Conservation (phyloP, 2,329 filamentous ascomycete genomes). For the Ascocoryne sarcoides region DNA sequence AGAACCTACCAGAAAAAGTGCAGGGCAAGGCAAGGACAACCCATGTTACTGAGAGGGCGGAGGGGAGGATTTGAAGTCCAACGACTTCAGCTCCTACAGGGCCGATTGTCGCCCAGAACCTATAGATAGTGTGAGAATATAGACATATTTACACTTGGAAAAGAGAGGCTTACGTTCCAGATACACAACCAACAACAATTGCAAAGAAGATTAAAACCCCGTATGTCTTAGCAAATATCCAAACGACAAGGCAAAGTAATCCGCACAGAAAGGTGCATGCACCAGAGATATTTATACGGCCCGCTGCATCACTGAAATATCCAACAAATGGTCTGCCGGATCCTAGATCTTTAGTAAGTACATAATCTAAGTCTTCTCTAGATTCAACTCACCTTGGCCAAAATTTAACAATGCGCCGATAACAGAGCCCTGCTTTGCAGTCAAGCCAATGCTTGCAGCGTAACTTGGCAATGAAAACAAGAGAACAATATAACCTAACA, state of each 20-base stretch:
- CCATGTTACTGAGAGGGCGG: constrained; percentile 64
- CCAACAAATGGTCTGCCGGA: constrained; percentile 65
- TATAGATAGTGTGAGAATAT: constrained; percentile 3
- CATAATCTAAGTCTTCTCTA: background rate
- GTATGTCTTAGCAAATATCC: constrained; percentile 58
- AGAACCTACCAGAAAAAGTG: constrained; percentile 59
- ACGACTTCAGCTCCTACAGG: constrained; percentile 69
- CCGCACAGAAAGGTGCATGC: constrained; percentile 55
- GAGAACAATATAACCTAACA: constrained; percentile 68
- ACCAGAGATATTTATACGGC: constrained; percentile 64
- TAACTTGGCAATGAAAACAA: constrained; percentile 71
- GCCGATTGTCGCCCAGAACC: constrained; percentile 58
- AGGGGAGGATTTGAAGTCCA: constrained; percentile 58
- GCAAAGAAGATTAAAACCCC: constrained; percentile 64
- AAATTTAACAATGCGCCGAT: constrained; percentile 67
- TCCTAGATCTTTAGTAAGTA: constrained; percentile 29
- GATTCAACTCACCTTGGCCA: constrained; percentile 34
- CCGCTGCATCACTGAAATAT: constrained; percentile 59
- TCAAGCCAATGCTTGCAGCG: constrained; percentile 57
- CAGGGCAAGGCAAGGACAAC: constrained; percentile 60
- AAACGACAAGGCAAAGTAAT: constrained; percentile 59
- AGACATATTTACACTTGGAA: background rate
- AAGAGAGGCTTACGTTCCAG: constrained; percentile 41
- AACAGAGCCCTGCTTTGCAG: constrained; percentile 57
- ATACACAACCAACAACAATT: constrained; percentile 55